Evolutionary conservation across 345 rosid genomes (phyloP).

Genomic region (Syzygium aqueum): DNA sequence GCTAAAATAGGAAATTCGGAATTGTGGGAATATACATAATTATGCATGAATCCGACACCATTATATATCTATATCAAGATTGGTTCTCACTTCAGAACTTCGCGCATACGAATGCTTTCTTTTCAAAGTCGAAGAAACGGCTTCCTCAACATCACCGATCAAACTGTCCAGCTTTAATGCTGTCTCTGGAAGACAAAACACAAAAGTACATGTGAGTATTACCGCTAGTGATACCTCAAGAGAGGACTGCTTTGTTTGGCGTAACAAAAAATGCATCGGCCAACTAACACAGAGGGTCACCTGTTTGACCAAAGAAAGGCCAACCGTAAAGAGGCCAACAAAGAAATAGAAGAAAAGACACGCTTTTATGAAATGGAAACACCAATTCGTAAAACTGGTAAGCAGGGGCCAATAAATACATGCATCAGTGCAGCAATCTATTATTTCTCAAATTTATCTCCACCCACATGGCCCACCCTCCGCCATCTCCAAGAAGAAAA

Average conservation of each 20-base stretch:
- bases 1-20: neutral
- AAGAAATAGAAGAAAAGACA: neutral
- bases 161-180: conserved; percentile 74
- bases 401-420: neutral
- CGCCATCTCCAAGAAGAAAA: neutral
- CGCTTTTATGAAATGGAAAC: neutral
- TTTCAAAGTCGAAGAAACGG: conserved; percentile 58
- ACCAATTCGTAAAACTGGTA: neutral
- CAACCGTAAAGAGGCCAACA: neutral
- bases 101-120: conserved; percentile 35
- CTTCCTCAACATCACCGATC: conserved; percentile 92
- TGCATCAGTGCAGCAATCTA: neutral
- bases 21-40: neutral
- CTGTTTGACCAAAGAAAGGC: neutral
- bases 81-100: conserved; percentile 52
- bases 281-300: neutral
- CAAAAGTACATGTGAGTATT: neutral
- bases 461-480: neutral
- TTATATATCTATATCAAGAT: neutral
- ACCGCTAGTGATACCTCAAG: neutral
- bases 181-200: conserved; percentile 55
- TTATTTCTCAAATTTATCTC: neutral
- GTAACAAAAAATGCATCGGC: neutral
- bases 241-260: neutral
- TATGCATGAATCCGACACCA: neutral